Percentiles rank a stretch among this genome's conserved stretches.
Conservation (phyloP, 2,329 filamentous ascomycete genomes). For the Mollisiaceae sp. region DNA sequence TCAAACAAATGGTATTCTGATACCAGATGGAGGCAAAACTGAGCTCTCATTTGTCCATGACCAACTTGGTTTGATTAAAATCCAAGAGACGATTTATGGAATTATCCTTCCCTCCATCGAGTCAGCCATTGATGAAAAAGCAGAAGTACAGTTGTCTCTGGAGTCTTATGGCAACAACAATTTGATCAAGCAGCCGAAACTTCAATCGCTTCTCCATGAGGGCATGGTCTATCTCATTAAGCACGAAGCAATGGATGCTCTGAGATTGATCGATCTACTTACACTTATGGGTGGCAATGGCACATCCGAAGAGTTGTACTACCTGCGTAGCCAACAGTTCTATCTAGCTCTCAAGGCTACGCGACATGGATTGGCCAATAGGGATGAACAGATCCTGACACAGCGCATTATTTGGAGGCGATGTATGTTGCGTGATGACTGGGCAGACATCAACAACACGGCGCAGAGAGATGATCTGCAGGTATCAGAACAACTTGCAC, state of each 20-base stretch:
- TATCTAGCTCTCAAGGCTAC: constrained; percentile 55
- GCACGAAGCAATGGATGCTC: constrained; percentile 72
- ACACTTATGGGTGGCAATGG: constrained; percentile 68
- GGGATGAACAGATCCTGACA: constrained; percentile 60
- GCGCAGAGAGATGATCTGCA: constrained; percentile 73
- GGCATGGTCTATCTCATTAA: constrained; percentile 72
- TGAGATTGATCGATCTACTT: constrained; percentile 73
- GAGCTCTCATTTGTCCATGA: constrained; percentile 39
- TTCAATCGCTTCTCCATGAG: constrained; percentile 74
- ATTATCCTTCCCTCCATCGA: constrained; percentile 71
- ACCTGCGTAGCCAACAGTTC: constrained; percentile 67
- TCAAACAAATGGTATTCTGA: constrained; percentile 44
- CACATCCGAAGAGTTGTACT: constrained; percentile 46
- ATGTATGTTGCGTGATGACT: constrained; percentile 83
- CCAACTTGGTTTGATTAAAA: constrained; percentile 55
- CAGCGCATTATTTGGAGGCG: constrained; percentile 83
- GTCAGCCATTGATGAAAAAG: constrained; percentile 78
- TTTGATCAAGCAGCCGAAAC: constrained; percentile 64
- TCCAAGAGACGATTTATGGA: constrained; percentile 81
- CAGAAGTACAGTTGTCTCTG: constrained; percentile 77
- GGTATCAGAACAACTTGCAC: constrained; percentile 63
- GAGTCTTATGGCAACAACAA: constrained; percentile 58
- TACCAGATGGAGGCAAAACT: constrained; percentile 44
- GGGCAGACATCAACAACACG: constrained; percentile 79
- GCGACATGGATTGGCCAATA: constrained; percentile 56